Evolutionary conservation across 345 rosid species (phyloP).

Genomic region (Brassica incana): DNA sequence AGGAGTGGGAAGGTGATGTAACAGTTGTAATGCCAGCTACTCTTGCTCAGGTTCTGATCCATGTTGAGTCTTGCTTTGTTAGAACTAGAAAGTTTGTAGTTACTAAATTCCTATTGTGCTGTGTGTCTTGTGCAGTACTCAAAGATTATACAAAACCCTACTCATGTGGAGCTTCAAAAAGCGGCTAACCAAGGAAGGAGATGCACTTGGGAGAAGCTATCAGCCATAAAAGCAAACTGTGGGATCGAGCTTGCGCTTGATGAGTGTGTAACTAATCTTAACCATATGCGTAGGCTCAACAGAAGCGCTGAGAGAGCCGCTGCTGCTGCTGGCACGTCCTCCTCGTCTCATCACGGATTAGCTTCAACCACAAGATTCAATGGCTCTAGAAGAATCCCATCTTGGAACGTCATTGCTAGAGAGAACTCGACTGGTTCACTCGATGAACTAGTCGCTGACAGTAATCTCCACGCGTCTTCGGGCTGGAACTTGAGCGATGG

Average conservation of each 20-base stretch:
- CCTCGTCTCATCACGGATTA: conserved; percentile 72
- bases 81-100: neutral
- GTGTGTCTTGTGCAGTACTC: conserved; percentile 55
- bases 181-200: conserved; percentile 95
- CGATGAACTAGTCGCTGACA: conserved; percentile 61
- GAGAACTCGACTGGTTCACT: conserved; percentile 95
- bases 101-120: conserved; percentile 19
- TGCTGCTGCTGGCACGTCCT: conserved; percentile 67
- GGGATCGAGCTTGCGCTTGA: conserved; percentile 96
- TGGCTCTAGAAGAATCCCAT: conserved; percentile 90
- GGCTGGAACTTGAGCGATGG: conserved; percentile 65
- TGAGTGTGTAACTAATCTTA: conserved; percentile 84
- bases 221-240: conserved; percentile 94
- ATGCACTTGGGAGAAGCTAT: conserved; percentile 99
- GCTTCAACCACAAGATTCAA: conserved; percentile 56
- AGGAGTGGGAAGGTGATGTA: conserved; percentile 99
- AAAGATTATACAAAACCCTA: conserved; percentile 86
- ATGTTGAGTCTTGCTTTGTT: conserved; percentile 1
- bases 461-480: conserved; percentile 38
- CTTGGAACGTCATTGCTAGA: conserved; percentile 94
- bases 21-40: conserved; percentile 99
- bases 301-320: conserved; percentile 95
- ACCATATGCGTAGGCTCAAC: conserved; percentile 94
- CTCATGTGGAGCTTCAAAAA: conserved; percentile 74
- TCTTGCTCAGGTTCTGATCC: conserved; percentile 47